Percentiles rank a stretch among this genome's conserved stretches.
These are phyloP conservation scores for Colletotrichum orbiculare DNA, from an alignment of 2,329 filamentous ascomycete genomes.

Conservation along the genomic window DNA sequence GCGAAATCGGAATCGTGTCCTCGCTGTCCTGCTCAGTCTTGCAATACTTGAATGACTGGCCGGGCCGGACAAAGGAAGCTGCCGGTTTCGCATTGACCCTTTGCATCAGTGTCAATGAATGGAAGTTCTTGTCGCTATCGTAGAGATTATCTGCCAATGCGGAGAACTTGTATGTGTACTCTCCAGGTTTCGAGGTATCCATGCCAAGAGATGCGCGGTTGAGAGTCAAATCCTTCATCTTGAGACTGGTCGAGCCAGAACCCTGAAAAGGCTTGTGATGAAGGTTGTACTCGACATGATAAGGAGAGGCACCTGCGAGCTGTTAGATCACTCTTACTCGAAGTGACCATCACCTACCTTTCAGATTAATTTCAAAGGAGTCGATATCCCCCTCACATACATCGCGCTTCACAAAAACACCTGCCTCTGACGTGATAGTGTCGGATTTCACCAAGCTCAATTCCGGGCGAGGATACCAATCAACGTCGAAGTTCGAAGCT, in stretches of 20 bases:
- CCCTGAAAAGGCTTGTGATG: constrained; percentile 46
- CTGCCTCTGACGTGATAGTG: constrained; percentile 63
- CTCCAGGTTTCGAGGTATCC: constrained; percentile 85
- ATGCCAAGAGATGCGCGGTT: constrained; percentile 82
- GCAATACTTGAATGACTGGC: constrained; percentile 96
- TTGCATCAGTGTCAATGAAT: constrained; percentile 79
- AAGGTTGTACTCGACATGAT: constrained; percentile 46
- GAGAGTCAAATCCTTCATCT: constrained; percentile 81
- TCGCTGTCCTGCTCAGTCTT: constrained; percentile 84
- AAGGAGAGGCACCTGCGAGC: constrained; percentile 77
- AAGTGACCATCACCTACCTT: constrained; percentile 63
- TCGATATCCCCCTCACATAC: constrained; percentile 97
- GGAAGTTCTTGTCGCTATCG: constrained; percentile 75
- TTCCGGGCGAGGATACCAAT: constrained; percentile 85
- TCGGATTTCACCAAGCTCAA: constrained; percentile 75
- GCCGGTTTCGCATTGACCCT: constrained; percentile 85
- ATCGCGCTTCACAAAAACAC: constrained; percentile 76
- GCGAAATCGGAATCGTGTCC: constrained; percentile 86
- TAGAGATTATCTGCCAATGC: constrained; percentile 89
- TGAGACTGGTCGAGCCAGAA: constrained; percentile 45
- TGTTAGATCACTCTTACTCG: constrained; percentile 44
- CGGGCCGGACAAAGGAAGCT: constrained; percentile 84
- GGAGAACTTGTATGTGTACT: constrained; percentile 87
- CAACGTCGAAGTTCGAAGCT: constrained; percentile 80
- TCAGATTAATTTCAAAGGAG: constrained; percentile 82